Evolutionary conservation across 805 yeast genomes (phyloP).

Genomic region (Starmera dryadoides): DNA sequence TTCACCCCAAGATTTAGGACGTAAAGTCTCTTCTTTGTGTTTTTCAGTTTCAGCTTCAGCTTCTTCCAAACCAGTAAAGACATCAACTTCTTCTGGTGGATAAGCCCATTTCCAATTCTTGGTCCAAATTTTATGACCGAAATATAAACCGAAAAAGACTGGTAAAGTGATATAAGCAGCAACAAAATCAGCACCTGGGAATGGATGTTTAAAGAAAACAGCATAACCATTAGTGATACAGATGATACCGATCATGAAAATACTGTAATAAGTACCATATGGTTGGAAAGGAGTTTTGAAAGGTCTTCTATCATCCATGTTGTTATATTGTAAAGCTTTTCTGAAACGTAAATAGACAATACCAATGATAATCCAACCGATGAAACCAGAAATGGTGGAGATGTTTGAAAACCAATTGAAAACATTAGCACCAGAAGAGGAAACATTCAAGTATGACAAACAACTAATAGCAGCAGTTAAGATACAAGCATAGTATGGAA

Average conservation of each 20-base stretch:
- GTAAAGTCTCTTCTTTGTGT: not conserved
- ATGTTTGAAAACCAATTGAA: constrained; percentile 71
- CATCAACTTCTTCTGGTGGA: constrained; percentile 54
- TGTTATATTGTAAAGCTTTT: constrained; percentile 50
- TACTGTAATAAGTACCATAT: constrained; percentile 46
- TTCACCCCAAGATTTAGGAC: not conserved
- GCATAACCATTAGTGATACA: constrained; percentile 69
- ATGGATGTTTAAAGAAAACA: constrained; percentile 44
- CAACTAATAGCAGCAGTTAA: constrained; percentile 37
- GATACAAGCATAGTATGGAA: constrained; percentile 52
- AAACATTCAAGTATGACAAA: constrained; percentile 64
- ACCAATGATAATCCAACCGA: constrained; percentile 69
- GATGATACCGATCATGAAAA: constrained; percentile 42
- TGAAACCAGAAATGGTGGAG: constrained; percentile 68
- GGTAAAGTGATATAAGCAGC: constrained; percentile 71
- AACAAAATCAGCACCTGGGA: constrained; percentile 49
- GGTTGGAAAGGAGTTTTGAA: constrained; percentile 52
- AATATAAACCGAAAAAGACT: constrained; percentile 41
- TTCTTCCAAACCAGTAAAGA: constrained; percentile 50
- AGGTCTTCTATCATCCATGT: constrained; percentile 47
- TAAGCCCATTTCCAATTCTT: constrained; percentile 37
- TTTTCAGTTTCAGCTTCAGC: constrained; percentile 39
- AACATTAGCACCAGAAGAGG: constrained; percentile 46
- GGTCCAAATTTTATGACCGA: constrained; percentile 49
- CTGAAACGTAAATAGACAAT: constrained; percentile 64